Evolutionary conservation across 306 rosid genomes (phyloP).

Genomic region (Lupinus albus): DNA sequence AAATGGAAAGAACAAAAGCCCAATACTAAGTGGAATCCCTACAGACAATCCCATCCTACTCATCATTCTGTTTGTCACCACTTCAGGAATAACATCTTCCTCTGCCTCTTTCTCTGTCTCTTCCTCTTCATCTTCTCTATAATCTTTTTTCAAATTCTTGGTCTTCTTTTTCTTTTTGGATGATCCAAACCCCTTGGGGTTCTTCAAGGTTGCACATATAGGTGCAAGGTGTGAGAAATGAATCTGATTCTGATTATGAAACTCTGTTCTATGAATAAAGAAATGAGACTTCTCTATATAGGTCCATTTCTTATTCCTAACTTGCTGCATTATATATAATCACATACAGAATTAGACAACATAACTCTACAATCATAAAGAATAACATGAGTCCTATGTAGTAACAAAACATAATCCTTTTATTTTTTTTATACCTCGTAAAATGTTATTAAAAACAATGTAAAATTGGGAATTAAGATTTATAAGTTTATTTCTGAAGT

Average conservation of each 20-base stretch:
- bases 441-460: neutral
- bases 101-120: conserved; percentile 52
- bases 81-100: conserved; percentile 75
- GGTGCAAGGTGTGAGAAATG: conserved; percentile 41
- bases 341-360: neutral
- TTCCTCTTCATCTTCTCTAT: conserved; percentile 35
- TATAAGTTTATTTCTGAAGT: neutral
- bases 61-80: conserved; percentile 91
- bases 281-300: conserved; percentile 37
- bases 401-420: too few relatives aligned
- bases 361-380: neutral
- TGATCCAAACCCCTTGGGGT: conserved; percentile 77
- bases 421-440: too few relatives aligned
- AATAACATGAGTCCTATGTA: conserved; percentile 2
- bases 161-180: conserved; percentile 54
- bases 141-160: conserved; percentile 38
- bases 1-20: conserved; percentile 83
- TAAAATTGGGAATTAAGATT: neutral
- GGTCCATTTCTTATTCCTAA: conserved; percentile 36
- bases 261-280: conserved; percentile 41
- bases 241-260: conserved; percentile 24
- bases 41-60: conserved; percentile 76
- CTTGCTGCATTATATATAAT: conserved; percentile 44
- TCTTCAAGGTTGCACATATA: conserved; percentile 56
- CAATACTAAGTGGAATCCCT: conserved; percentile 69